Base-by-base conservation (phyloP, 371 early-diverging fungal species). In the Circinella umbellata region DNA sequence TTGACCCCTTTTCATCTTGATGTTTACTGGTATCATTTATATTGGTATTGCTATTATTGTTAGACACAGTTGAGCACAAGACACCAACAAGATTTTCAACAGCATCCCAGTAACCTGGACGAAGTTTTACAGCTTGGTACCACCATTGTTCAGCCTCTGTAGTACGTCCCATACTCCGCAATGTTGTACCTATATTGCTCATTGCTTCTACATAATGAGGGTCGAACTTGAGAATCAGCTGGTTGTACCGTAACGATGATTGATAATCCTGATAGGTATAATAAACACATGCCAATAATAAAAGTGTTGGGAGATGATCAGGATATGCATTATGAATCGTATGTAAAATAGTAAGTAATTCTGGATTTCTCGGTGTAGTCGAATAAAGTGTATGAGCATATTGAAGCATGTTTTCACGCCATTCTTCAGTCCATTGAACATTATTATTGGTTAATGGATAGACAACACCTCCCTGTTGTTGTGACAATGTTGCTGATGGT, bases 21-120 rank as follows among this genome's bases (percentile, higher is more conserved):
- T 18, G 15, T 51, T 51, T 14, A n/a, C 27, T 27, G 27, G 27
- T 57, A 27, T 34, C 35, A 34, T 27, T 57, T 6, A 7, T 18
- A 35, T 42, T 39, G 55, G 55, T 13, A 37, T 15, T 11, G 36
- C 20, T 37, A 35, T 15, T 37, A 15, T 13, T 48, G n/a, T 17
- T 49, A n/a, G 69, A 13, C n/a, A 15, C 5, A 13, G 51, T 73
- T 4, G 82, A 83, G 76, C 93, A 93, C 48, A 95, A 78, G 10
- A 95, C 90, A 11, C 94, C 94, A 27, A 95, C 89, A 48, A 96
- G 81, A 69, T 95, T 95, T 73, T 95, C 93, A 7, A 92, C 92
- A 1, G 95, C 96, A 72, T 96, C 96, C 95, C 95, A 96, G 78
- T 96, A 96, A 15, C 91, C 93, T 2, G 95, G 95, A 20, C 95